phyloP scores from a whole-genome alignment of 2,329 filamentous ascomycete genomes.

The Sclerotinia minor region DNA sequence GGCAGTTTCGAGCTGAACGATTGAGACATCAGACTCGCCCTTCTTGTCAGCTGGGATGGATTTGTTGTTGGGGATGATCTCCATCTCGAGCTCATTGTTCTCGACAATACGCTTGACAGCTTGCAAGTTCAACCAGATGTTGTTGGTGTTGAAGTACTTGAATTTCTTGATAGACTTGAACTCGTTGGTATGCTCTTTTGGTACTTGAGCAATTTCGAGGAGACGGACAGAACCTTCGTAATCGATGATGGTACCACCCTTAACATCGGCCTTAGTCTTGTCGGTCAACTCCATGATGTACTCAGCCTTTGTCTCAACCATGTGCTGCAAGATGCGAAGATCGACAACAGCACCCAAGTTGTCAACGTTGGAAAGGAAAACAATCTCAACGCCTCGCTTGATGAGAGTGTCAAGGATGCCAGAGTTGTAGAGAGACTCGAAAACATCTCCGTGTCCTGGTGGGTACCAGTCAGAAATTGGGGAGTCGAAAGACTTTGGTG shows the following conservation, averaged over 20 bases:
- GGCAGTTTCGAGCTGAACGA: conserved; percentile 97
- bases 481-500: conserved; percentile 85
- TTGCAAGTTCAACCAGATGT: conserved; percentile 99
- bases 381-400: conserved; percentile 90
- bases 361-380: conserved; percentile 99
- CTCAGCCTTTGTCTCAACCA: conserved; percentile 95
- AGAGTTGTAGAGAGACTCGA: conserved; percentile 99
- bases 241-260: conserved; percentile 99
- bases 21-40: conserved; percentile 96
- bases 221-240: conserved; percentile 96
- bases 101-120: conserved; percentile 98
- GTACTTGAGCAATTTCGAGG: conserved; percentile 97
- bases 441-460: conserved; percentile 98
- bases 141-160: conserved; percentile 99
- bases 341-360: conserved; percentile 98
- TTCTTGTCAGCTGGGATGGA: conserved; percentile 98
- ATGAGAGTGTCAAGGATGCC: conserved; percentile 96
- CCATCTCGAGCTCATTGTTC: conserved; percentile 97
- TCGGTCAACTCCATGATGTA: conserved; percentile 99
- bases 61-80: conserved; percentile 99
- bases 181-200: conserved; percentile 99
- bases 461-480: conserved; percentile 97
- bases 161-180: conserved; percentile 99
- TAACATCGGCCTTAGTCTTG: conserved; percentile 99
- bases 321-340: conserved; percentile 97